phyloP scores from a whole-genome alignment of 2,329 filamentous ascomycete genomes.

The Emmonsia crescens region DNA sequence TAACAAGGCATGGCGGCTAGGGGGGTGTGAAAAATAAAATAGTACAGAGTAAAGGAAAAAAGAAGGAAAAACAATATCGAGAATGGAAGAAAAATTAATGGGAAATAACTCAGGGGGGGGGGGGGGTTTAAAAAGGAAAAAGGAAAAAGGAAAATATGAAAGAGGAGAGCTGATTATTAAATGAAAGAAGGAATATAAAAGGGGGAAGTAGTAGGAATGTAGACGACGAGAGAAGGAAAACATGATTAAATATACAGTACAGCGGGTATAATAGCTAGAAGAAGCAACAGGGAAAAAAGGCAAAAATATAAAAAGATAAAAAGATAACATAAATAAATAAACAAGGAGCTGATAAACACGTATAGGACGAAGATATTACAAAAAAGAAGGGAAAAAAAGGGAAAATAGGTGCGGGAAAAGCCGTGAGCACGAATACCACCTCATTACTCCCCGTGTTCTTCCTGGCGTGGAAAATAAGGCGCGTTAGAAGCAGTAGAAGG shows the following conservation, averaged over 20 bases:
- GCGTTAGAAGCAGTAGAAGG: conserved; percentile 1
- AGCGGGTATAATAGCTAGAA: background rate
- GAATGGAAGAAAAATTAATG: background rate
- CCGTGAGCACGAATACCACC: background rate
- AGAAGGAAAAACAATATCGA: background rate
- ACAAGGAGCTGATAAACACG: too few species aligned
- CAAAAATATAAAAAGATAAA: background rate
- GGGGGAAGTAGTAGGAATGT: background rate
- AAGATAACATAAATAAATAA: too few species aligned
- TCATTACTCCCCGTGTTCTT: background rate
- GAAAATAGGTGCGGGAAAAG: background rate
- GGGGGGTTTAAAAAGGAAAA: background rate
- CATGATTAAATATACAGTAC: background rate
- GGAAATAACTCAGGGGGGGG: background rate
- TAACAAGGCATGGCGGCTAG: too few species aligned
- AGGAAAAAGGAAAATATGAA: background rate
- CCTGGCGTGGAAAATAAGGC: background rate
- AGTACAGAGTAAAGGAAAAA: background rate
- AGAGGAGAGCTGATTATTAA: background rate
- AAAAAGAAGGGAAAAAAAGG: too few species aligned
- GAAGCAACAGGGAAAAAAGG: background rate
- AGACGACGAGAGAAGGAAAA: background rate
- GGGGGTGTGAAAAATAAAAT: too few species aligned
- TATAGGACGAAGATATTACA: too few species aligned
- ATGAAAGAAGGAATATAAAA: background rate